Base-by-base conservation (phyloP, 768 basidiomycete genomes). In the Tylopilus plumbeoviolaceoides region DNA sequence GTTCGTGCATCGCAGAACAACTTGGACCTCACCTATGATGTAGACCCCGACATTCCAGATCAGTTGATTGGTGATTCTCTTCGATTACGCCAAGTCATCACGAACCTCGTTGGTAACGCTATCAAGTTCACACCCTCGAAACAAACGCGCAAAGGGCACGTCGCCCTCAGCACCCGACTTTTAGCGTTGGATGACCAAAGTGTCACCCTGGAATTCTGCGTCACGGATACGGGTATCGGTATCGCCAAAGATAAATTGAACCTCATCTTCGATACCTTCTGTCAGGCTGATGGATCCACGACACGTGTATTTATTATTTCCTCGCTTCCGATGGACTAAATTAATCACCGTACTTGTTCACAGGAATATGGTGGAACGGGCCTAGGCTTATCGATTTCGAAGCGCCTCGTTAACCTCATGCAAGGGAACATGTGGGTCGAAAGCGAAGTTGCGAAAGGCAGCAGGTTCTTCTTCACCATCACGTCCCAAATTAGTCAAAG, bases 341-440 rank as follows among this genome's bases (percentile, higher is more conserved):
- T 52, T 55, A 53, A 57, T 56, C 28, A 60, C 59, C 63, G 61
- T 47, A 39, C 51, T 30, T 10, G 17, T 18, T 46, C 25, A 11
- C 61, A 92, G 88, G 94, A 98, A 78, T 98, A 98, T 59, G 95
- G 95, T 57, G 95, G 95, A 38, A 98, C 95, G 0, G 95, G 95
- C 63, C 78, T 99, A 3, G 95, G 95, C 12, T 78, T 98, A 42
- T 98, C 95, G 10, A 98, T 99, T 63, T 98, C 95, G 42, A 98
- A 98, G 67, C 89, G 95, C 1, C 84, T 99, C 21, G 95, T 98
- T 17, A 87, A 85, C 44, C 86, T 99, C 61, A 99, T 99, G 97
- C 85, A 91, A 61, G 97, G 97, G 43, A 91, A 95, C 63, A 91
- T 99, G 79, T 99, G 97, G 97, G 97, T 99, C 20, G 91, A 97